phyloP scores from a whole-genome alignment of 306 rosid species.

The Medicago lupulina region DNA sequence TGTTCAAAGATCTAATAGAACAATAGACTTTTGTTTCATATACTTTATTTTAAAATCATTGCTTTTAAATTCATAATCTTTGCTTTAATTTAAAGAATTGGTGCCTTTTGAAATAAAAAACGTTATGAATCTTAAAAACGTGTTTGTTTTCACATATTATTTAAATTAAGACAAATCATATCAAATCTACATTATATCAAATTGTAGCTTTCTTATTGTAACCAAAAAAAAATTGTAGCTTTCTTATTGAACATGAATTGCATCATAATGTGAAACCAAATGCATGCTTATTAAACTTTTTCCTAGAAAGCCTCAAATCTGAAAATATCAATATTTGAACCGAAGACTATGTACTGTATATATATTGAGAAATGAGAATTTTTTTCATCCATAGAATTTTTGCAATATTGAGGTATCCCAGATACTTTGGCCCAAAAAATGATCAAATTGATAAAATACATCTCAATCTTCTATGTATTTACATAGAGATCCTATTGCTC shows the following conservation, averaged over 20 bases:
- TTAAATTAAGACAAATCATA: not conserved
- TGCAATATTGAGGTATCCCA: conserved; percentile 17
- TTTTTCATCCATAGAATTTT: conserved; percentile 8
- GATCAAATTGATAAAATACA: conserved; percentile 45
- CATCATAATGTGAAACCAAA: conserved; percentile 5
- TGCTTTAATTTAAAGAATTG: too few species aligned
- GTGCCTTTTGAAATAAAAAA: not conserved
- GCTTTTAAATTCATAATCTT: too few species aligned
- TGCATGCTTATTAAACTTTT: not conserved
- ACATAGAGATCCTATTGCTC: conserved; percentile 55
- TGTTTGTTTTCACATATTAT: not conserved
- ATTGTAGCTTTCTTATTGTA: not conserved
- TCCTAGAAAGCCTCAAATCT: too few species aligned
- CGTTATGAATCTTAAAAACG: not conserved
- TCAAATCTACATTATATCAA: not conserved
- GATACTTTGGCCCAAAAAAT: conserved; percentile 30
- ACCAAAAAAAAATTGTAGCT: too few species aligned
- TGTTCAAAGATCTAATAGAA: too few species aligned
- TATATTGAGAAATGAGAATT: not conserved
- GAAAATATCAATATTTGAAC: too few species aligned
- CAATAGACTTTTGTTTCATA: too few species aligned
- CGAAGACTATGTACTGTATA: too few species aligned
- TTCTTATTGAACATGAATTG: not conserved
- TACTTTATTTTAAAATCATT: too few species aligned
- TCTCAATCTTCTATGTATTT: conserved; percentile 61